Evolutionary conservation across 140 eudicot species (phyloP).

Genomic region (Bidens hawaiensis): DNA sequence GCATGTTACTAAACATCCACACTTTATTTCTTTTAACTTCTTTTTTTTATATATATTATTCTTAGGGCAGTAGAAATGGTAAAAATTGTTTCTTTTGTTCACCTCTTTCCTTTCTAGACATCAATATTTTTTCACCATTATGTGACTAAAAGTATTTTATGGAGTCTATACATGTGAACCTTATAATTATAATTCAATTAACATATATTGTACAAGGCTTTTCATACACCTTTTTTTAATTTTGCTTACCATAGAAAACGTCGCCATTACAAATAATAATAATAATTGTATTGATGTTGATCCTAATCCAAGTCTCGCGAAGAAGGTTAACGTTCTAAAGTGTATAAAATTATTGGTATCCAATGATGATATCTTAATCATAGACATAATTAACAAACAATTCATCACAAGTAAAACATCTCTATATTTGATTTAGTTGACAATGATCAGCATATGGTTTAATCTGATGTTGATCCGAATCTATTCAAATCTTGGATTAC

Average conservation of each 20-base stretch:
- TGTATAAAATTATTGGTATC: constrained; percentile 9
- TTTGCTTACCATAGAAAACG: not conserved
- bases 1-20: too few relatives aligned
- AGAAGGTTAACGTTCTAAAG: constrained; percentile 5
- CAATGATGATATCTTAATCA: constrained; percentile 20
- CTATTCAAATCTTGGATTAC: constrained; percentile 20
- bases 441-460: not conserved
- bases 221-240: not conserved
- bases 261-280: not conserved
- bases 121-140: not conserved
- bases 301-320: constrained; percentile 26
- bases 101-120: not conserved
- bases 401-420: constrained; percentile 1
- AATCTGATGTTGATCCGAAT: constrained; percentile 11
- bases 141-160: constrained; percentile 1
- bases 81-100: constrained; percentile 21
- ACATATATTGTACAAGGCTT: constrained; percentile 6
- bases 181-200: not conserved
- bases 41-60: constrained; percentile 5
- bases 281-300: constrained; percentile 20
- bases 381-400: not conserved
- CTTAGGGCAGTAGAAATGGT: constrained; percentile 26
- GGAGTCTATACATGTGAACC: not conserved
- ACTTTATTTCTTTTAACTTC: not conserved
- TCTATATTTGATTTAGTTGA: constrained; percentile 4